Percentiles rank a stretch among this genome's conserved stretches.
These are phyloP conservation scores for Aspergillus sclerotialis DNA, from an alignment of 2,329 filamentous ascomycete species.

Conservation along the genomic window DNA sequence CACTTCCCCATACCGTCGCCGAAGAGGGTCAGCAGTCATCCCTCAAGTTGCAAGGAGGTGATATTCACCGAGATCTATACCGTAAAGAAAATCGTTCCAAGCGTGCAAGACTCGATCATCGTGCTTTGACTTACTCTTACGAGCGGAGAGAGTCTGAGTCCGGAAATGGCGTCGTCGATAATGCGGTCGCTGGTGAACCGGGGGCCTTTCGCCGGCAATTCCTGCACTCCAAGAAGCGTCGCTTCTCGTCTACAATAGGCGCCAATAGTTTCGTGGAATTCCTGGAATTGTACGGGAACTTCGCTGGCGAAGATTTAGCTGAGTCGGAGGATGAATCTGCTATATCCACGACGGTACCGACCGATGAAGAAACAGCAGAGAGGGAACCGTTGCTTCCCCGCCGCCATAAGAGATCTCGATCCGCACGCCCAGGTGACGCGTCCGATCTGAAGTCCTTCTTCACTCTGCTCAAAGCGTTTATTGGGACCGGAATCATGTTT, in stretches of 20 bases:
- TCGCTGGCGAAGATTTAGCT: conserved; percentile 64
- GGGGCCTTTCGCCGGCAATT: conserved; percentile 51
- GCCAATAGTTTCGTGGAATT: conserved; percentile 60
- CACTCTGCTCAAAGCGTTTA: conserved; percentile 69
- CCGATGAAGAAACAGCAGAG: conserved; percentile 47
- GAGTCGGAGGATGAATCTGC: conserved; percentile 57
- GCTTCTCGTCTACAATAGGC: conserved; percentile 7
- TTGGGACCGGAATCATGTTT: conserved; percentile 78
- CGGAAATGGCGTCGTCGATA: conserved; percentile 18
- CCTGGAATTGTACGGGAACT: conserved; percentile 66
- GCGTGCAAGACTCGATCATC: conserved; percentile 42
- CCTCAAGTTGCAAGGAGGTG: conserved; percentile 64
- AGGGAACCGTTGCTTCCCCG: conserved; percentile 46
- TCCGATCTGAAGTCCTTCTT: conserved; percentile 69
- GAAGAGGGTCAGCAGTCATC: conserved; percentile 51
- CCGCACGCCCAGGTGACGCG: conserved; percentile 52
- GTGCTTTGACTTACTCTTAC: conserved; percentile 63
- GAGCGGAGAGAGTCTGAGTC: conserved; percentile 21
- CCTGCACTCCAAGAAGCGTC: conserved; percentile 31
- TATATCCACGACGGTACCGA: conserved; percentile 17
- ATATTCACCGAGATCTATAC: conserved; percentile 73
- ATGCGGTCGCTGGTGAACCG: conserved; percentile 42
- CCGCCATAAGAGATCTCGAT: conserved; percentile 46
- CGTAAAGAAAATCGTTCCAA: conserved; percentile 55
- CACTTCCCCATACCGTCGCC: conserved; percentile 1